Evolutionary conservation across 768 basidiomycete genomes (phyloP).

Genomic region (Leccinum longicurvipes): DNA sequence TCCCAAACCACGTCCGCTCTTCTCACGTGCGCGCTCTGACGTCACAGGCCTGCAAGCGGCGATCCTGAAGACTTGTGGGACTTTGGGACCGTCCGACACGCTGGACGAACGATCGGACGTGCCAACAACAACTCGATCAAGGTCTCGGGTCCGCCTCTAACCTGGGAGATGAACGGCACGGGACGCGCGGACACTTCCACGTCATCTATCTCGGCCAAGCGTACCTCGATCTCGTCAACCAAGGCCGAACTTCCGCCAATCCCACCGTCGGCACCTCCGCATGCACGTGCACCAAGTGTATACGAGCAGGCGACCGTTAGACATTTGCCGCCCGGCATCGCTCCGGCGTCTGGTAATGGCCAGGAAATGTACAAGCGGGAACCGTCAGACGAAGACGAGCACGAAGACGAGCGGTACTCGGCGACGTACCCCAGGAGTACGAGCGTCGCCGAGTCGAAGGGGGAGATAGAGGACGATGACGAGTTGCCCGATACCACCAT

Average conservation of each 20-base stretch:
- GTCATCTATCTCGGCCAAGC: constrained; percentile 31
- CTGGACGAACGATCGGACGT: constrained; percentile 67
- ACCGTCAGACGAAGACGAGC: constrained; percentile 65
- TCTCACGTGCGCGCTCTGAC: neutral
- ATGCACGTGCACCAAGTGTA: constrained; percentile 32
- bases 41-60: constrained; percentile 46
- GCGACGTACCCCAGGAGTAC: constrained; percentile 46
- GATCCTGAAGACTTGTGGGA: constrained; percentile 92
- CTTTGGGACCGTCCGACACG: constrained; percentile 91
- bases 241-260: constrained; percentile 65
- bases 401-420: constrained; percentile 54
- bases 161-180: constrained; percentile 75
- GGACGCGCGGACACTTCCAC: constrained; percentile 35
- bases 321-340: neutral
- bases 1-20: neutral
- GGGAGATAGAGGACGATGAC: constrained; percentile 49
- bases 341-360: constrained; percentile 17
- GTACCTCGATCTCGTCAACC: constrained; percentile 40
- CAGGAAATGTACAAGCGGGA: constrained; percentile 39
- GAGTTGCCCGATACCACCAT: constrained; percentile 80
- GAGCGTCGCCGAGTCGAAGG: constrained; percentile 36
- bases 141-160: constrained; percentile 63
- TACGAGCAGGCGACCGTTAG: constrained; percentile 63
- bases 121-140: constrained; percentile 52
- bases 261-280: constrained; percentile 39